phyloP scores from a whole-genome alignment of 805 yeast genomes.

The Kodamaea leandrae region DNA sequence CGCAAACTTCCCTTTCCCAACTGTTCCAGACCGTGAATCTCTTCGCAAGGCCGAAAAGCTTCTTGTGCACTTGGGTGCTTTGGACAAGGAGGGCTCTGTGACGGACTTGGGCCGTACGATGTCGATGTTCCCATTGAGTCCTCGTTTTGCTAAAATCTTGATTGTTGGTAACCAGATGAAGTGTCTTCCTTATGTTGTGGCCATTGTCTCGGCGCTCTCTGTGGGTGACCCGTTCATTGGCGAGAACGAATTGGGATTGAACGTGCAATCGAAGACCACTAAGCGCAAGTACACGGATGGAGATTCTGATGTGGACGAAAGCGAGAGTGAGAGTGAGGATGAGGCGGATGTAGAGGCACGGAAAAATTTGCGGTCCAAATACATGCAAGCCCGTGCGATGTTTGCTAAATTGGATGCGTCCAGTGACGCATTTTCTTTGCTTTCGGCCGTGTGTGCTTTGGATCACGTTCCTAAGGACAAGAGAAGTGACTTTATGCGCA shows the following conservation, averaged over 20 bases:
- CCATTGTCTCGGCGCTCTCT: slow-evolving; percentile 86
- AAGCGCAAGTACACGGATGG: slow-evolving; percentile 23
- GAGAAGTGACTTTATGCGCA: slow-evolving; percentile 47
- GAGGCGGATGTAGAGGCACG: slow-evolving; percentile 37
- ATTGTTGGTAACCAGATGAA: slow-evolving; percentile 82
- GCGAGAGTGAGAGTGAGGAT: slow-evolving; percentile 29
- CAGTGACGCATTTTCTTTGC: slow-evolving; percentile 71
- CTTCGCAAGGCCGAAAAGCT: slow-evolving; percentile 65
- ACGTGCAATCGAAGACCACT: slow-evolving; percentile 11
- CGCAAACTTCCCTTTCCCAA: slow-evolving; percentile 92
- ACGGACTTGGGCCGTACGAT: slow-evolving; percentile 81
- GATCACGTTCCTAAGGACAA: slow-evolving; percentile 64
- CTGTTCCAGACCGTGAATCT: slow-evolving; percentile 72
- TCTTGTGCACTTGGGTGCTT: slow-evolving; percentile 74
- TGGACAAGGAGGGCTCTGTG: slow-evolving; percentile 52
- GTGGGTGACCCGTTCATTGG: slow-evolving; percentile 89
- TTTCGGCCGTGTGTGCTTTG: slow-evolving; percentile 84
- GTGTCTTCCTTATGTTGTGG: slow-evolving; percentile 85
- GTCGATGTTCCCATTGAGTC: slow-evolving; percentile 90
- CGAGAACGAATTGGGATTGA: slow-evolving; percentile 71
- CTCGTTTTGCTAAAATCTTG: slow-evolving; percentile 88
- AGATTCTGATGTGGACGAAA: slow-evolving; percentile 39
- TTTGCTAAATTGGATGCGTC: slow-evolving; percentile 67
- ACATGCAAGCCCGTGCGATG: slow-evolving; percentile 53
- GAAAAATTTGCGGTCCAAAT: slow-evolving; percentile 48